A percentile compares a stretch with the other conserved stretches of the same genome.
phyloP scores from a whole-genome alignment of 2,329 filamentous ascomycete species.

The Colletotrichum sp. region DNA sequence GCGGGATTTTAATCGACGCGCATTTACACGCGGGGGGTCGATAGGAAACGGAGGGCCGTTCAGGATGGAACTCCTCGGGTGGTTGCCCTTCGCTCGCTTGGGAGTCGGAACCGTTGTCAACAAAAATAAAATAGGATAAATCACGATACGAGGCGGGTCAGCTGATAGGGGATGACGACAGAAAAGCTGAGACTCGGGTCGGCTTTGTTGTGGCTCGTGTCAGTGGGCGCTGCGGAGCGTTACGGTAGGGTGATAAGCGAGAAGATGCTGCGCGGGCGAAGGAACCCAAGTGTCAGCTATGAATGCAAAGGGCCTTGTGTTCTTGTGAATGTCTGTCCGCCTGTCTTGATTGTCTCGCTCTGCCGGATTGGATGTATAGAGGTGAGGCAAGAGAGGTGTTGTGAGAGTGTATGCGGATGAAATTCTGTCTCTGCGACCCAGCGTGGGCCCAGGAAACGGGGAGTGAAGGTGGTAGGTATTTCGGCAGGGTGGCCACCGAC shows the following conservation, averaged over 20 bases:
- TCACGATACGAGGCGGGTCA: slow-evolving; percentile 20
- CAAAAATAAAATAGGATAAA: neutral
- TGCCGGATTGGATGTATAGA: neutral
- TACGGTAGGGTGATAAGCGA: slow-evolving; percentile 1
- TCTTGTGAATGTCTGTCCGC: neutral
- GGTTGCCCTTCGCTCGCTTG: neutral
- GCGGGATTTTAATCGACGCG: neutral
- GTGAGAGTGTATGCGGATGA: neutral
- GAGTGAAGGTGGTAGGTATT: slow-evolving; percentile 15
- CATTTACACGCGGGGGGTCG: neutral
- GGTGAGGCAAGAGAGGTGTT: neutral
- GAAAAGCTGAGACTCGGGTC: slow-evolving; percentile 15
- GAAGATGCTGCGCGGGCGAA: slow-evolving; percentile 7
- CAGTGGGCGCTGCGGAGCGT: slow-evolving; percentile 13
- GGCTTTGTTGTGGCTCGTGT: slow-evolving; percentile 21
- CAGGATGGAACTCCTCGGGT: neutral
- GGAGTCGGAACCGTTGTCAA: neutral
- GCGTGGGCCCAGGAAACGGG: slow-evolving; percentile 2
- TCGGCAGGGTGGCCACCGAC: slow-evolving; percentile 3
- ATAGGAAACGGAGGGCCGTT: neutral
- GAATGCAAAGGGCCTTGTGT: neutral
- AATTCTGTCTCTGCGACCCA: slow-evolving; percentile 4
- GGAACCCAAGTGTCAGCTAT: slow-evolving; percentile 4
- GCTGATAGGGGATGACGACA: slow-evolving; percentile 20
- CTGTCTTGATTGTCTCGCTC: neutral